Evolutionary conservation across 2,329 filamentous ascomycete genomes (phyloP), one percentile per base, ranked within the genome.

Genomic region (Clonostachys byssicola): DNA sequence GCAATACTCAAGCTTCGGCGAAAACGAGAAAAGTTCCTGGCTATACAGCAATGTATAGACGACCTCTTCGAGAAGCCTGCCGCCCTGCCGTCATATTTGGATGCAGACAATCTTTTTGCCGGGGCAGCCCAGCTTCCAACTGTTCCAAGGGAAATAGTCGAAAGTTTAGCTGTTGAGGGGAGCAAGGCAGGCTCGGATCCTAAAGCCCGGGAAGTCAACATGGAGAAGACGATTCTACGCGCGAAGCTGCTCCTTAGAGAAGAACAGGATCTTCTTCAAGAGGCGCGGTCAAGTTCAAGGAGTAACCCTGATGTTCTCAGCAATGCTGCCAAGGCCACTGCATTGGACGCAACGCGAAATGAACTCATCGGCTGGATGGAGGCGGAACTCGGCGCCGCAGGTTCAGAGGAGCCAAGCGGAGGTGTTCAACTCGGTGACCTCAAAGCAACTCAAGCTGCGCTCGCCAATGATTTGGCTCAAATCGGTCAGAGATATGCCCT

Each of bases 361-460:
- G 78, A 80, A 51, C 70, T 86, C 44, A 85, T 86, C 49, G 70
- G 64, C 48, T 86, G 83, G 83, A 84, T 86, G 48, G 83, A 86
- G 60, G 67, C 65, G 6, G 83, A 86, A 58, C 64, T 86, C 18
- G 66, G 72, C 45, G 79, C 77, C 47, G 78, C 80, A 2, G 70
- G 72, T 5, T 56, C 59, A 0, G 68, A 65, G 4, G 59, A 61
- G 2, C 63, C 60, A 1, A 58, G 58, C 60, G 6, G 52, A 53
- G 18, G 46, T 54, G 5, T 57, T 59, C 12, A 51, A 54, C 45
- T 47, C n/a, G 54, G 54, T 14, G 47, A 51, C 38, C 45, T 52
- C 20, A 47, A 49, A 30, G 41, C 53, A 8, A 54, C 62, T 33
- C 60, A 59, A 35, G 51, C 57, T 6, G 49, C 50, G 8, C 65